These are phyloP conservation scores for Globisporangium iwayamae DNA, from an alignment of 352 stramenopile species.

Conservation along the genomic window DNA sequence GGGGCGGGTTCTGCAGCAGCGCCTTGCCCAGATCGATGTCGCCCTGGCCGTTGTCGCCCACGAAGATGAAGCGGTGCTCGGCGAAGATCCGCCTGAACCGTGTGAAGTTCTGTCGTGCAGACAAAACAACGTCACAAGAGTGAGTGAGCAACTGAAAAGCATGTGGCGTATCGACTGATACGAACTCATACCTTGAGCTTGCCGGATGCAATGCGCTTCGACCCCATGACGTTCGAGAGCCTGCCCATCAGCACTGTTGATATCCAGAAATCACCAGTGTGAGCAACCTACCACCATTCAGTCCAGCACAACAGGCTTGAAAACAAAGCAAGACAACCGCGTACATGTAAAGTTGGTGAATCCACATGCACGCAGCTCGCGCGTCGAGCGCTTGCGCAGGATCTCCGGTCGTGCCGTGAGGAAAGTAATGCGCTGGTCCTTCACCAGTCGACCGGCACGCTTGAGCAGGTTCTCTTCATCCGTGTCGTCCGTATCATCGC, in stretches of 20 bases:
- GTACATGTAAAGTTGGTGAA: constrained; percentile 79
- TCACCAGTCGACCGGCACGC: constrained; percentile 2
- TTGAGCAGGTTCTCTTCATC: constrained; percentile 16
- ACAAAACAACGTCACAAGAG: not conserved
- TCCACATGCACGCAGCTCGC: constrained; percentile 60
- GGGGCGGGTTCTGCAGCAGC: constrained; percentile 42
- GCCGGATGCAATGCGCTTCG: constrained; percentile 58
- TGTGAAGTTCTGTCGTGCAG: constrained; percentile 55
- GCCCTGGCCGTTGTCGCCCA: constrained; percentile 78
- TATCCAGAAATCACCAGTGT: not conserved
- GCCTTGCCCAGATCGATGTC: constrained; percentile 80
- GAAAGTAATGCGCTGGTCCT: constrained; percentile 59
- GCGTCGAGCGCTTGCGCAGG: constrained; percentile 53
- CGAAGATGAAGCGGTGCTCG: constrained; percentile 75
- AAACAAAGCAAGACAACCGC: constrained; percentile 1
- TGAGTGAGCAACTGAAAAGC: not conserved
- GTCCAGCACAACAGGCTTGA: not conserved
- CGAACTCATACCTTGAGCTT: constrained; percentile 49
- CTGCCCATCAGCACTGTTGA: constrained; percentile 65
- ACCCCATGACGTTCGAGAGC: constrained; percentile 59
- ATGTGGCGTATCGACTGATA: not conserved
- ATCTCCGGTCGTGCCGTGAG: constrained; percentile 72
- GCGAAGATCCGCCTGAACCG: constrained; percentile 68
- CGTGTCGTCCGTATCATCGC: constrained; percentile 11
- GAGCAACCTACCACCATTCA: not conserved